These are phyloP conservation scores for Jamesozyma gamospora DNA, from an alignment of 805 yeast genomes.

Conservation along the genomic window DNA sequence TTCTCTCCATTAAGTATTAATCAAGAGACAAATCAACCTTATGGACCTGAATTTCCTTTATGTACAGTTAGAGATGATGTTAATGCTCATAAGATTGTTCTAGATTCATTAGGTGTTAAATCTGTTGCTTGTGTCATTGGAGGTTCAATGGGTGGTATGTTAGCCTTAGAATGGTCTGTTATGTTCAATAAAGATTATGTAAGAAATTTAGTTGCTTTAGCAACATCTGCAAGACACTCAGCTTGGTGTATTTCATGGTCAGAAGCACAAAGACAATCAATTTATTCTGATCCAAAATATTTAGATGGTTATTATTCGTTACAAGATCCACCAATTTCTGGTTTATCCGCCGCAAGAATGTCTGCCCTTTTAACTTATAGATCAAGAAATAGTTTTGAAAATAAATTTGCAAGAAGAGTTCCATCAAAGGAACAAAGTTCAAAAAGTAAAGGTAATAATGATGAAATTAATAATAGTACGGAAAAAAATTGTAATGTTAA, in stretches of 20 bases:
- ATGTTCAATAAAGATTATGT: slow-evolving; percentile 61
- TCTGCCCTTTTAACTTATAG: slow-evolving; percentile 88
- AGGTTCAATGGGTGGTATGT: slow-evolving; percentile 99
- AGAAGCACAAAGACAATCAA: slow-evolving; percentile 94
- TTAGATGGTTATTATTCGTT: slow-evolving; percentile 77
- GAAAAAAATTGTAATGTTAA: slow-evolving; percentile 35
- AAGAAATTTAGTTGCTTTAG: slow-evolving; percentile 64
- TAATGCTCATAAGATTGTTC: slow-evolving; percentile 59
- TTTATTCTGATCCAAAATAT: slow-evolving; percentile 90
- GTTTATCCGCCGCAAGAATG: slow-evolving; percentile 96
- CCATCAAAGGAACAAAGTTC: slow-evolving; percentile 36
- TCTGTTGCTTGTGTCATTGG: slow-evolving; percentile 81
- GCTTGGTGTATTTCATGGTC: slow-evolving; percentile 99
- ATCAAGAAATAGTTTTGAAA: slow-evolving; percentile 83
- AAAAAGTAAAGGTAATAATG: slow-evolving; percentile 13
- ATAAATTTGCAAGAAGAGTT: slow-evolving; percentile 77
- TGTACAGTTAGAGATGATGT: slow-evolving; percentile 93
- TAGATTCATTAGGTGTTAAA: slow-evolving; percentile 73
- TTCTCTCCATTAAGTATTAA: slow-evolving; percentile 85
- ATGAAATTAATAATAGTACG: background rate
- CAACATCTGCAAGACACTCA: slow-evolving; percentile 87
- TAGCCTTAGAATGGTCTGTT: slow-evolving; percentile 73
- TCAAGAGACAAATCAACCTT: slow-evolving; percentile 60
- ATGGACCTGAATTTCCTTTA: slow-evolving; percentile 93
- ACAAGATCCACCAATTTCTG: slow-evolving; percentile 73